These are phyloP conservation scores for Pythium aphanidermatum DNA, from an alignment of 352 stramenopile genomes.

Conservation along the genomic window DNA sequence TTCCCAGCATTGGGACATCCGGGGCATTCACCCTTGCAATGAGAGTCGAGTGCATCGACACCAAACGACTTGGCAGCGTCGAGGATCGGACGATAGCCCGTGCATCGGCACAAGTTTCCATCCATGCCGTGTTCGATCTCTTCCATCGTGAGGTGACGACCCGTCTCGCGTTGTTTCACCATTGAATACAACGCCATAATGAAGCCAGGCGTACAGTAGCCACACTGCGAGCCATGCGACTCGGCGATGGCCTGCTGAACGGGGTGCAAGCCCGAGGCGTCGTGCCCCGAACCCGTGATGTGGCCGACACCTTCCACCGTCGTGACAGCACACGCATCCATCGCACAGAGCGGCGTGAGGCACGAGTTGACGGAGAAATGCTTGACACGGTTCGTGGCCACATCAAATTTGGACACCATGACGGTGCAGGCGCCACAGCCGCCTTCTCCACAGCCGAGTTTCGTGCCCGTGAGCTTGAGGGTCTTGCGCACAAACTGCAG, in stretches of 20 bases:
- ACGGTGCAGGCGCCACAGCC: conserved; percentile 96
- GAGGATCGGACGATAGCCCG: conserved; percentile 77
- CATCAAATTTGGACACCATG: conserved; percentile 80
- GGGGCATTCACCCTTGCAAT: conserved; percentile 59
- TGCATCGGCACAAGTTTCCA: conserved; percentile 96
- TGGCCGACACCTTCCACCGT: conserved; percentile 79
- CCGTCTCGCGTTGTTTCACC: conserved; percentile 68
- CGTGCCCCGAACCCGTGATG: conserved; percentile 18
- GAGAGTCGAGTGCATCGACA: conserved; percentile 41
- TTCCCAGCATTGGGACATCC: conserved; percentile 63
- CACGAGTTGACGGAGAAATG: conserved; percentile 87
- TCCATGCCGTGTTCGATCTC: conserved; percentile 93
- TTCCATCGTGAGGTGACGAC: conserved; percentile 68
- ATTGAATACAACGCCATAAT: conserved; percentile 84
- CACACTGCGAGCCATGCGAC: conserved; percentile 93
- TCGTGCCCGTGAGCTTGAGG: conserved; percentile 71
- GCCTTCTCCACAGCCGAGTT: conserved; percentile 92
- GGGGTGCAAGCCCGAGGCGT: conserved; percentile 54
- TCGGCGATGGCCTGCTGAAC: conserved; percentile 89
- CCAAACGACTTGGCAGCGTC: conserved; percentile 87
- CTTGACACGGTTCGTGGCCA: conserved; percentile 30
- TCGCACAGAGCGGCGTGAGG: conserved; percentile 71
- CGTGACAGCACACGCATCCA: conserved; percentile 81
- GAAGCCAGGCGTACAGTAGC: conserved; percentile 89
- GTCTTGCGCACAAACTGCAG: conserved; percentile 79